These are phyloP conservation scores for Jamesozyma piceae DNA, from an alignment of 805 yeast species.

Conservation along the genomic window DNA sequence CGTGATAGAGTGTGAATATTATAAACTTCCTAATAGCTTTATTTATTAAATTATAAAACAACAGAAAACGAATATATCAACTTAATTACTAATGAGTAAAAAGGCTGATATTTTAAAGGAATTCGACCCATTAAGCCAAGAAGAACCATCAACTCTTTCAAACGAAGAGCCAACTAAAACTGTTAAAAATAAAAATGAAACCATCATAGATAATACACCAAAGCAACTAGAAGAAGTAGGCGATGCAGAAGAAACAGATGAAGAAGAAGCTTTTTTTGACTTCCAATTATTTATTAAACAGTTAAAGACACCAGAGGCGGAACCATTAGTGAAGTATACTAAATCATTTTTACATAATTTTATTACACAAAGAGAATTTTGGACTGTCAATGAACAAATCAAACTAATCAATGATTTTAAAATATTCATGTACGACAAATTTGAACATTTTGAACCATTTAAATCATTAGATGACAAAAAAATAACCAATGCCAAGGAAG, in stretches of 20 bases:
- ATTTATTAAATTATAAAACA: no score
- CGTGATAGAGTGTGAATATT: no score
- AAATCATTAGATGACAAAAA: slow-evolving; percentile 49
- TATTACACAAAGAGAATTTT: slow-evolving; percentile 41
- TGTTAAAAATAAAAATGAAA: not conserved
- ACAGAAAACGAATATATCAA: no score
- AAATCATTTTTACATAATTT: slow-evolving; percentile 78
- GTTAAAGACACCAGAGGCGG: slow-evolving; percentile 67
- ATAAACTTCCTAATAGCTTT: no score
- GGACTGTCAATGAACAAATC: slow-evolving; percentile 70
- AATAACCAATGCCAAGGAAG: slow-evolving; percentile 71
- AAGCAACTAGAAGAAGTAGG: not conserved
- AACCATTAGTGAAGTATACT: slow-evolving; percentile 78
- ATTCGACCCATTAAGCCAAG: slow-evolving; percentile 8
- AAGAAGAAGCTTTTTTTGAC: slow-evolving; percentile 45
- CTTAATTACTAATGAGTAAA: slow-evolving; percentile 3
- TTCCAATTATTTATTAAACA: slow-evolving; percentile 72
- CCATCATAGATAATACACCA: not conserved
- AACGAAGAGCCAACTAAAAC: not conserved
- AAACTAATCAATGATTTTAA: slow-evolving; percentile 74
- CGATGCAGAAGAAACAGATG: not conserved
- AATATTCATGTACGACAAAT: slow-evolving; percentile 55
- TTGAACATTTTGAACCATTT: slow-evolving; percentile 63
- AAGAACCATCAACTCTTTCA: not conserved
- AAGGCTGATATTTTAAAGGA: slow-evolving; percentile 7